A percentile compares a stretch with the other conserved stretches of the same genome.
These are phyloP conservation scores for Musa troglodytarum DNA, from an alignment of 176 grass and related monocot genomes.

Conservation along the genomic window DNA sequence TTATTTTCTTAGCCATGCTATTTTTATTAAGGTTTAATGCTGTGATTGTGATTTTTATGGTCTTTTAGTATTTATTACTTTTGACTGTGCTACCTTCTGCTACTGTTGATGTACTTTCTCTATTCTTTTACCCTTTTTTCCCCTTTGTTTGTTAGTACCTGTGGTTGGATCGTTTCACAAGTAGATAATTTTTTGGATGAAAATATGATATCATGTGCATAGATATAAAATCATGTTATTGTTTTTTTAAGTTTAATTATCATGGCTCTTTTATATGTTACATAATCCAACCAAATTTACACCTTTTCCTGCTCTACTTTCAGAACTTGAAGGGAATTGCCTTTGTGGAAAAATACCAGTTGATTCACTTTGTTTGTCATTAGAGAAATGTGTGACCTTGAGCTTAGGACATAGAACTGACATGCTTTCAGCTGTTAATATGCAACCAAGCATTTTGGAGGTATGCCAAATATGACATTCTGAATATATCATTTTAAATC, in stretches of 20 bases:
- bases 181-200: background rate
- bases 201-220: background rate
- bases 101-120: too few relatives aligned
- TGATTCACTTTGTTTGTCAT: constrained; percentile 49
- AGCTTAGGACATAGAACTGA: constrained; percentile 50
- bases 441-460: constrained; percentile 57
- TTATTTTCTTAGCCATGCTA: too few relatives aligned
- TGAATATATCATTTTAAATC: too few relatives aligned
- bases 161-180: background rate
- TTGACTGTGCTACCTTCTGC: too few relatives aligned
- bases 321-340: constrained; percentile 73
- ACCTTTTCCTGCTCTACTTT: constrained; percentile 15
- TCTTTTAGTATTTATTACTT: too few relatives aligned
- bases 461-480: constrained; percentile 25
- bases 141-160: background rate
- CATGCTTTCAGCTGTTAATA: constrained; percentile 48
- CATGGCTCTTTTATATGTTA: constrained; percentile 4
- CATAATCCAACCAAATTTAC: constrained; percentile 14
- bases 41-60: too few relatives aligned
- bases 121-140: background rate
- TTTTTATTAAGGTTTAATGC: too few relatives aligned
- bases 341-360: constrained; percentile 75
- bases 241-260: background rate
- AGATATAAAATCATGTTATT: background rate
- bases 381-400: constrained; percentile 55